Conservation (phyloP, 2,329 filamentous ascomycete genomes). For the Paracoccidioides brasiliensis region DNA sequence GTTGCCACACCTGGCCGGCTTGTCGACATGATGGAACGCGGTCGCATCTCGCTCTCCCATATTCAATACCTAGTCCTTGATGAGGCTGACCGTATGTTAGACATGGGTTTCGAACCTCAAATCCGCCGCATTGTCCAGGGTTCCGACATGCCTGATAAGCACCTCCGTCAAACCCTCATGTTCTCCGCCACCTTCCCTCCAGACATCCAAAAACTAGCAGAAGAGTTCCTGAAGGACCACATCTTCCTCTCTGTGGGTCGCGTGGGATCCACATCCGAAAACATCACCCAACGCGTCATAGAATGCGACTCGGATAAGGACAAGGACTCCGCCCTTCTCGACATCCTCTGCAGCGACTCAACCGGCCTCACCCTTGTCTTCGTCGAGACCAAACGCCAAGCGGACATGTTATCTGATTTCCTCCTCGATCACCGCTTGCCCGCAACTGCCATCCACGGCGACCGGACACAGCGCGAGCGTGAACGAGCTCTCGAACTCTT, state of each 20-base stretch:
- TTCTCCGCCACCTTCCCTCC: conserved; percentile 98
- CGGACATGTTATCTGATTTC: conserved; percentile 93
- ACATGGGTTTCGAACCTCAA: conserved; percentile 99
- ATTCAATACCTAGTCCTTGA: conserved; percentile 99
- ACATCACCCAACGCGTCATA: conserved; percentile 96
- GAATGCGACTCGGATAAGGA: conserved; percentile 95
- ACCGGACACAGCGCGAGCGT: conserved; percentile 97
- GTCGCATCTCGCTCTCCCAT: conserved; percentile 91
- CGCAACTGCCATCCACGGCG: conserved; percentile 95
- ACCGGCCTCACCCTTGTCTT: conserved; percentile 91
- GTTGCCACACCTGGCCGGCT: conserved; percentile 95
- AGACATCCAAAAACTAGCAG: conserved; percentile 97
- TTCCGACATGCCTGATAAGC: conserved; percentile 85
- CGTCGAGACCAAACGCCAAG: conserved; percentile 99
- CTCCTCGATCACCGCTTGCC: conserved; percentile 98
- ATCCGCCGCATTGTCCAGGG: conserved; percentile 97
- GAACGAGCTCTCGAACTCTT: conserved; percentile 96
- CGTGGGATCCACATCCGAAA: conserved; percentile 98
- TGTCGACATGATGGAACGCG: conserved; percentile 95
- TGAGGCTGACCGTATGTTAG: conserved; percentile 99
- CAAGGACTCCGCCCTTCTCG: conserved; percentile 94
- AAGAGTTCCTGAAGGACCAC: conserved; percentile 98
- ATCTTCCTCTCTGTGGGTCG: conserved; percentile 97
- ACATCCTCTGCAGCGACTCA: conserved; percentile 85
- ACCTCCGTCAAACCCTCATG: conserved; percentile 93